A percentile compares a stretch with the other conserved stretches of the same genome.
Conservation (phyloP, 371 early-diverging fungal species). For the Mortierella sp. region DNA sequence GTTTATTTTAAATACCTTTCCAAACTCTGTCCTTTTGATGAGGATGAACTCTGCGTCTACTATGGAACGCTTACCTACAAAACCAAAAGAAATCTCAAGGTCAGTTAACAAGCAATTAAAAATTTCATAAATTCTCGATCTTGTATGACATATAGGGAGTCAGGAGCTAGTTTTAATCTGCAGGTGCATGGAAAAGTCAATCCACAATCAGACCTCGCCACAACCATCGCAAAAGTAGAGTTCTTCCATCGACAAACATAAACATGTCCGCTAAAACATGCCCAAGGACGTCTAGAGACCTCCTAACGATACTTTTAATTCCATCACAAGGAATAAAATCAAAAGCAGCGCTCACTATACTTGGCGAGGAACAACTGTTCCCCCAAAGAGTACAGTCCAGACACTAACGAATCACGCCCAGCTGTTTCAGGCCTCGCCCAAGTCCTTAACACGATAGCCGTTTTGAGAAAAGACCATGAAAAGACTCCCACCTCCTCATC, state of each 20-base stretch:
- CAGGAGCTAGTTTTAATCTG: slow-evolving; percentile 59
- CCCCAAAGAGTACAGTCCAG: slow-evolving; percentile 52
- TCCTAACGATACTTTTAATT: slow-evolving; percentile 7
- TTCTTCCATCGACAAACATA: slow-evolving; percentile 1
- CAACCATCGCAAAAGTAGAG: background rate
- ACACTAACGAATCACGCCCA: slow-evolving; percentile 7
- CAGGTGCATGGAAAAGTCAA: slow-evolving; percentile 47
- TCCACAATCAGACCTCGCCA: slow-evolving; percentile 17
- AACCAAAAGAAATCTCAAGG: background rate
- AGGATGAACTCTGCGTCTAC: slow-evolving; percentile 14
- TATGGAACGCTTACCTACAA: slow-evolving; percentile 42
- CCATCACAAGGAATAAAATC: background rate
- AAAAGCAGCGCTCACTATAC: slow-evolving; percentile 29
- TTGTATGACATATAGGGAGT: slow-evolving; percentile 13
- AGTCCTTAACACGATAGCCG: slow-evolving; percentile 18
- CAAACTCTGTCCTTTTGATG: background rate
- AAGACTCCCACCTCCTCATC: slow-evolving; percentile 54
- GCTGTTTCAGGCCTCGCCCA: background rate
- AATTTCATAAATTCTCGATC: background rate
- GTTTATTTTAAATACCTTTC: slow-evolving; percentile 17
- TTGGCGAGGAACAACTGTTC: slow-evolving; percentile 56
- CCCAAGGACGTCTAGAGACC: slow-evolving; percentile 44
- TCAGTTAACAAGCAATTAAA: slow-evolving; percentile 1
- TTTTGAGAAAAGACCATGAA: slow-evolving; percentile 17
- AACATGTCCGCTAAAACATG: slow-evolving; percentile 32